phyloP scores from a whole-genome alignment of 768 basidiomycete species.

The Leccinum rimulosum region DNA sequence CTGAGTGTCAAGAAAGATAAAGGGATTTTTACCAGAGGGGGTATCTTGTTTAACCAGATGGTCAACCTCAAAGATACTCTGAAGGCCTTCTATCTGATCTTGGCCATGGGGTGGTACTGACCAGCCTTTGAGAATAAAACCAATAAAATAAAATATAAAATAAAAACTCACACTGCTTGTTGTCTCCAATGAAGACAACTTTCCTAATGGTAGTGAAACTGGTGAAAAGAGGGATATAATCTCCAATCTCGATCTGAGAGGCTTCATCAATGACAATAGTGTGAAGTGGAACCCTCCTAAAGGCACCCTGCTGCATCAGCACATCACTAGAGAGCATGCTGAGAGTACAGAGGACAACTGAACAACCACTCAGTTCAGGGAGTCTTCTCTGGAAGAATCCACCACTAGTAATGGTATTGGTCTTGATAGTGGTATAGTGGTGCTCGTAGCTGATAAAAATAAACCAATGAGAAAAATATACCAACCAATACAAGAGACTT shows the following conservation, averaged over 20 bases:
- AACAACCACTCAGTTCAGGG: constrained; percentile 35
- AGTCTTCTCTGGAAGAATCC: constrained; percentile 32
- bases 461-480: constrained; percentile 5
- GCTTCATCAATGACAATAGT: constrained; percentile 66
- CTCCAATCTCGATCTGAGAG: constrained; percentile 60
- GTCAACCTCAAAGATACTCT: constrained; percentile 75
- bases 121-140: constrained; percentile 26
- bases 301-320: constrained; percentile 20
- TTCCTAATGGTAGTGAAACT: constrained; percentile 42
- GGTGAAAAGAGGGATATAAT: constrained; percentile 44
- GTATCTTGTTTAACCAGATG: constrained; percentile 45
- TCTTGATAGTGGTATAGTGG: constrained; percentile 50
- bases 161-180: constrained; percentile 54
- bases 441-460: constrained; percentile 71
- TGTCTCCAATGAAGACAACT: constrained; percentile 62
- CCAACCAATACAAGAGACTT: constrained; percentile 18
- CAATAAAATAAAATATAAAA: constrained; percentile 28
- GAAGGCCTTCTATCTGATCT: constrained; percentile 59
- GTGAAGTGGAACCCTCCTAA: constrained; percentile 36
- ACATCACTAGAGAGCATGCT: constrained; percentile 61
- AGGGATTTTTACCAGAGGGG: constrained; percentile 25
- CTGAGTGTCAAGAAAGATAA: constrained; percentile 67
- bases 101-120: constrained; percentile 81
- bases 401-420: constrained; percentile 52
- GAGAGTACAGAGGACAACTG: constrained; percentile 73